Base-by-base conservation (phyloP, 106 monocot genomes). In the Allium cepa region DNA sequence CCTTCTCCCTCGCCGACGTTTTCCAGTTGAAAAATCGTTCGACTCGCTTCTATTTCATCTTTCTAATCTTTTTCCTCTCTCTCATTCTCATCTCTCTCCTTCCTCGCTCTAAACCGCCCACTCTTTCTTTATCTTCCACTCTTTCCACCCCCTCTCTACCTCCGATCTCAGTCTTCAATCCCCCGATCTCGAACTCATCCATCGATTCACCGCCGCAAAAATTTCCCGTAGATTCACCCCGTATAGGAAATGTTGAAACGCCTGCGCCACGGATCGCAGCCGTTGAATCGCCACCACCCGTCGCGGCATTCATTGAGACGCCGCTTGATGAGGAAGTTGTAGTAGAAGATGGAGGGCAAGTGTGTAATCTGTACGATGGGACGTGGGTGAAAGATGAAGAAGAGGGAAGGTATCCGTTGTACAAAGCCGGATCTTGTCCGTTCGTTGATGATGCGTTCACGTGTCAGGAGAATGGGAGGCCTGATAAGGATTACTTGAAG, bases 391-490 rank as follows among this genome's bases (percentile, higher is more conserved):
- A 72, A 66, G 89, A 87, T 48, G 82, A 83, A 71, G 82, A 82
- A 49, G 59, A 55, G 53, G 53, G 74, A 10, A 67, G 61, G 63
- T 72, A 84, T 60, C 94, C 84, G 28, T 70, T 87, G 14, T 90
- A 94, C 70, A 36, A 17, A 49, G 82, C 90, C 17, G 84, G 82
- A 6, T 76, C 87, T 17, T 94, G 94, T 66, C 94, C 90, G 26
- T 87, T 90, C 47, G 82, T 94, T 22, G 94, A 94, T 49, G 84
- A 90, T 65, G 90, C 94, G 48, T 94, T 76, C 71, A 69, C 64
- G 8, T 94, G 94, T 68, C 73, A 67, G 56, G 80, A 79, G 75
- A 94, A 94, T 58, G 90, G 94, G 63, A 79, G 94, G 80, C 72
- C 59, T 2, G 94, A 90, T 55, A 4, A 1, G 4, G 90, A 63